These are phyloP conservation scores for Trichocladium uniseriatum DNA, from an alignment of 495 filamentous ascomycete genomes.

Conservation along the genomic window DNA sequence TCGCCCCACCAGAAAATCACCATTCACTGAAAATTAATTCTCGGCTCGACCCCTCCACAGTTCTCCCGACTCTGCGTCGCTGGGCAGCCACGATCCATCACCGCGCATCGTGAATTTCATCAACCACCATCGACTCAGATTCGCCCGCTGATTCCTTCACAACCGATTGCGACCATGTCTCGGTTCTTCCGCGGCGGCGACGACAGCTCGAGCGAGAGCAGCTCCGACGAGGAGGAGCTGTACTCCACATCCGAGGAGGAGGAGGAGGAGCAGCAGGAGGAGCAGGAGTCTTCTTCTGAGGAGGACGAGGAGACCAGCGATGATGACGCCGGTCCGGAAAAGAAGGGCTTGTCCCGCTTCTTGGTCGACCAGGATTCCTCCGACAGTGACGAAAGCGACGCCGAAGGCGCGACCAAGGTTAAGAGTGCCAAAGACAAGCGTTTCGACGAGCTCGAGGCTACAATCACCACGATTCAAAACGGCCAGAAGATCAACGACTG, in stretches of 20 bases:
- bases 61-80: slow-evolving; percentile 14
- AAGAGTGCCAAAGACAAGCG: slow-evolving; percentile 99
- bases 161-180: slow-evolving; percentile 55
- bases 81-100: slow-evolving; percentile 9
- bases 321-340: slow-evolving; percentile 51
- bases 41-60: slow-evolving; percentile 24
- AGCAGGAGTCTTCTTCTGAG: slow-evolving; percentile 41
- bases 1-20: slow-evolving; percentile 30
- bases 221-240: slow-evolving; percentile 84
- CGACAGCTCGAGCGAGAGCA: slow-evolving; percentile 75
- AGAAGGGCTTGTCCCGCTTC: slow-evolving; percentile 68
- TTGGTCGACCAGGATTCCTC: slow-evolving; percentile 59
- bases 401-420: slow-evolving; percentile 70
- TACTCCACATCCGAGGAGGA: slow-evolving; percentile 68
- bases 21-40: slow-evolving; percentile 29
- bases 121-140: slow-evolving; percentile 5
- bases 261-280: slow-evolving; percentile 43
- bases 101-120: slow-evolving; percentile 9
- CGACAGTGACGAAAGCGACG: slow-evolving; percentile 75
- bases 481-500: slow-evolving; percentile 95
- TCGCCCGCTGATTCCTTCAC: background rate
- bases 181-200: slow-evolving; percentile 92
- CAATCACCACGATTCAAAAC: slow-evolving; percentile 85
- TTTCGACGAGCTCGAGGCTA: slow-evolving; percentile 83
- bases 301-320: slow-evolving; percentile 50